Conservation (phyloP, 768 basidiomycete genomes). For the Phaeolepiota aurea region DNA sequence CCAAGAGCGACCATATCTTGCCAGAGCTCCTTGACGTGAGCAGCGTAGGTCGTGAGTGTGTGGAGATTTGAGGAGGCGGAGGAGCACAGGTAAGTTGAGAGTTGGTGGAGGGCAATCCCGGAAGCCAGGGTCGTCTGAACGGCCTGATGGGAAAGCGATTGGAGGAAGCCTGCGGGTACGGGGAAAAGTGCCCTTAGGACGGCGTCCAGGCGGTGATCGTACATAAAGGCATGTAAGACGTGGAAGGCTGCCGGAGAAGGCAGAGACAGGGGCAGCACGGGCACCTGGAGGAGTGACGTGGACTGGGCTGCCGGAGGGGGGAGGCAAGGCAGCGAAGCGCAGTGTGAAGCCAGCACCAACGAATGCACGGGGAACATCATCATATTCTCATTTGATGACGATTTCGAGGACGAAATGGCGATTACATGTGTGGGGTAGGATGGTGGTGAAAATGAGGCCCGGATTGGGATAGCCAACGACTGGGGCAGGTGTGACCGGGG, state of each 20-base stretch:
- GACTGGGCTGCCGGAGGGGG: conserved; percentile 26
- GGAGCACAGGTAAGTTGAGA: conserved; percentile 43
- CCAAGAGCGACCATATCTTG: conserved; percentile 71
- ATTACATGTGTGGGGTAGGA: conserved; percentile 48
- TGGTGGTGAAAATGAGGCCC: conserved; percentile 17
- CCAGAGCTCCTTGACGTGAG: conserved; percentile 73
- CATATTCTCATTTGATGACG: conserved; percentile 30
- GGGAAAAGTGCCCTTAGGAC: conserved; percentile 62
- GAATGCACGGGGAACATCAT: conserved; percentile 55
- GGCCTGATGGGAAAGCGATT: conserved; percentile 32
- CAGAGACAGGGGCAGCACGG: conserved; percentile 61
- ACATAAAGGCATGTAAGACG: conserved; percentile 57
- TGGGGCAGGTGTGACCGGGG: conserved; percentile 55
- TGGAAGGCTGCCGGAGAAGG: conserved; percentile 67
- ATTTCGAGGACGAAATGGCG: conserved; percentile 43
- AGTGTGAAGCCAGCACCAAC: conserved; percentile 53
- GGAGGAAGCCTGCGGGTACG: conserved; percentile 35
- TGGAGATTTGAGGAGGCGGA: conserved; percentile 35
- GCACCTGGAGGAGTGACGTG: conserved; percentile 33
- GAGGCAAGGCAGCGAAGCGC: conserved; percentile 45
- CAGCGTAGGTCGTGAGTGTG: conserved; percentile 46
- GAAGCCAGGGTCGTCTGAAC: conserved; percentile 38
- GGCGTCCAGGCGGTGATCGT: conserved; percentile 51
- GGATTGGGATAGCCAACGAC: conserved; percentile 42
- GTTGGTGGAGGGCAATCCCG: conserved; percentile 42